Conservation (phyloP, 1,139 yeast genomes). For the Meyerozyma sp. region DNA sequence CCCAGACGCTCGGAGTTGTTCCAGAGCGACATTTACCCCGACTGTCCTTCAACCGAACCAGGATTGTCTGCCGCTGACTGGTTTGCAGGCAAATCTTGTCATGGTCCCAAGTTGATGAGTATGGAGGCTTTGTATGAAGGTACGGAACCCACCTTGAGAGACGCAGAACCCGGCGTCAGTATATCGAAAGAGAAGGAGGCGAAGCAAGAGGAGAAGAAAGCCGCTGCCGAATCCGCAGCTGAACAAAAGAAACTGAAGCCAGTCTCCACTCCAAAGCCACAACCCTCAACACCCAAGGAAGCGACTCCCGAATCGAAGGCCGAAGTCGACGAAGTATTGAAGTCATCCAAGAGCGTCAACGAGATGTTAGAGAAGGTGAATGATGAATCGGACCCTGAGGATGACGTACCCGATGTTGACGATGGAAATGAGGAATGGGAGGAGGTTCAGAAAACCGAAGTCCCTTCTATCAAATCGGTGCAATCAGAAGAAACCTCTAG, state of each 20-base stretch:
- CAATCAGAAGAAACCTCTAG: not conserved
- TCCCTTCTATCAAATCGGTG: slow-evolving; percentile 4
- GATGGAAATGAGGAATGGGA: slow-evolving; percentile 40
- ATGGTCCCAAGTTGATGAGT: slow-evolving; percentile 76
- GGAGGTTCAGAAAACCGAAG: slow-evolving; percentile 30
- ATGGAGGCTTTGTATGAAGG: slow-evolving; percentile 81
- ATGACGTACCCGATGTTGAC: slow-evolving; percentile 13
- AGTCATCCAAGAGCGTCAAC: slow-evolving; percentile 34
- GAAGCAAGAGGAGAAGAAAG: slow-evolving; percentile 12
- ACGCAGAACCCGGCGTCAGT: slow-evolving; percentile 27
- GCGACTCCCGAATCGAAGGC: not conserved
- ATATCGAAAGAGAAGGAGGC: slow-evolving; percentile 22
- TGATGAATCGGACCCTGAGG: slow-evolving; percentile 40
- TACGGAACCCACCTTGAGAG: slow-evolving; percentile 39
- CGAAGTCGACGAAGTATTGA: slow-evolving; percentile 36
- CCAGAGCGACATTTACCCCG: slow-evolving; percentile 90
- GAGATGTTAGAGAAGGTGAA: slow-evolving; percentile 34
- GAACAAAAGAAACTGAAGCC: slow-evolving; percentile 5
- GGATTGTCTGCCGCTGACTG: slow-evolving; percentile 79
- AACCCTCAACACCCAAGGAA: not conserved
- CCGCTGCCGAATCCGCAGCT: slow-evolving; percentile 4
- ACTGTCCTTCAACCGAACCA: slow-evolving; percentile 74
- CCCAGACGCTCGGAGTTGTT: slow-evolving; percentile 92
- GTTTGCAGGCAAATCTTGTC: slow-evolving; percentile 68
- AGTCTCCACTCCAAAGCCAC: not conserved